These are phyloP conservation scores for Fagus crenata DNA, from an alignment of 306 rosid genomes.

Conservation along the genomic window DNA sequence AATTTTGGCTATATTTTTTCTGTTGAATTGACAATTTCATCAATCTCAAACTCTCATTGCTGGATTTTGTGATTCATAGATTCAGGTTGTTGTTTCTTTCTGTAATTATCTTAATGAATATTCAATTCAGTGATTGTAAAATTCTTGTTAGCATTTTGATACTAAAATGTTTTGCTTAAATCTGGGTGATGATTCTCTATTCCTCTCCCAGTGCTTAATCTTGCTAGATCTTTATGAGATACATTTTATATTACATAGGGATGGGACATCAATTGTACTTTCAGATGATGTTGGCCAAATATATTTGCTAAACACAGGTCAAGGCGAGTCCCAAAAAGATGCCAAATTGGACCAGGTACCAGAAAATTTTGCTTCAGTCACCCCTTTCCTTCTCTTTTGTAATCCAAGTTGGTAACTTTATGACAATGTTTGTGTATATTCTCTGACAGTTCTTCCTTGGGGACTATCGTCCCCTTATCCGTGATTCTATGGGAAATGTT, in stretches of 20 bases:
- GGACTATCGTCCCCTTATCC: conserved; percentile 79
- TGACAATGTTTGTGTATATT: conserved; percentile 32
- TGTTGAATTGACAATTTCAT: conserved; percentile 14
- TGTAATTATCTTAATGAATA: background rate
- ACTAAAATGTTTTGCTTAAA: background rate
- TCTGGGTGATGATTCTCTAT: conserved; percentile 4
- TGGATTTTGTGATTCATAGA: background rate
- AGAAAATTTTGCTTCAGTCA: conserved; percentile 1
- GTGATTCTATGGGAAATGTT: conserved; percentile 64
- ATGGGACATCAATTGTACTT: conserved; percentile 87
- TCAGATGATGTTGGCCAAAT: conserved; percentile 93
- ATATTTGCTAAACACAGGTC: conserved; percentile 81
- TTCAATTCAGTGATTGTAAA: conserved; percentile 19
- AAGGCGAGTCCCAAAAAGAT: conserved; percentile 85
- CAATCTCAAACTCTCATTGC: background rate
- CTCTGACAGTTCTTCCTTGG: conserved; percentile 79
- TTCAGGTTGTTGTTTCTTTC: background rate
- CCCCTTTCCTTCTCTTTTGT: conserved; percentile 20
- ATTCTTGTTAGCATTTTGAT: conserved; percentile 23
- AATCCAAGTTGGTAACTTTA: conserved; percentile 11
- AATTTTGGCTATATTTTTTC: conserved; percentile 21
- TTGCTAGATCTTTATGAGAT: conserved; percentile 10
- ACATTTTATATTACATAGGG: conserved; percentile 46
- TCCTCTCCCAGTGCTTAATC: conserved; percentile 6
- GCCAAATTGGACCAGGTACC: conserved; percentile 85